Evolutionary conservation across 768 basidiomycete species (phyloP), one percentile per base, ranked within the genome.

Genomic region (Leccinum subgranulosum): DNA sequence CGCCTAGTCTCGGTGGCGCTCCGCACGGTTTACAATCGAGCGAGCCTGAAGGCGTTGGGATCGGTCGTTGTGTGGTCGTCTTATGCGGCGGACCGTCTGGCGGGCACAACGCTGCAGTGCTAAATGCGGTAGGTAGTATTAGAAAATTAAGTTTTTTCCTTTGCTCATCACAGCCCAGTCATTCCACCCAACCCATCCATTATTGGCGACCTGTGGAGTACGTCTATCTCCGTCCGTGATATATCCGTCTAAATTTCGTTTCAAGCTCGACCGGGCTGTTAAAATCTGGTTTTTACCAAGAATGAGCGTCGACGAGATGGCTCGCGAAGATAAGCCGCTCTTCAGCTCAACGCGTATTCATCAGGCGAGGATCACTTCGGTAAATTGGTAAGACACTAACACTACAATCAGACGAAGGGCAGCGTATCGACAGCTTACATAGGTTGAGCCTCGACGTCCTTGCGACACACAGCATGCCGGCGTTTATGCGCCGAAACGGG

Each of bases 161-260:
- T 53, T 49, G 31, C 58, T 62, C 21, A 55, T 28, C 49, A 39
- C 46, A 34, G 4, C 23, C 25, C 45, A 90, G 88, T 82, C 84
- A 27, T 92, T 92, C 70, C 87, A 92, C 67, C 78, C 82, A 0
- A 71, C 72, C 10, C 71, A 79, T 52, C 87, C 88, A 4, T 62
- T 92, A 15, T 77, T 92, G 52, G 89, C 88, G 10, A 92, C 90
- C 15, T 87, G 88, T 64, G 90, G 90, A 21, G 90, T 91, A 68
- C 58, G 84, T 74, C 6, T 12, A 27, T 51, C 15, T 45, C 25
- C 33, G 29, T 46, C 6, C 43, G 53, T 19, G 41, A 43, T 47
- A 14, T n/a, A 15, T 46, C 29, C 25, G 28, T 60, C 53, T 63
- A 34, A 56, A 14, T 2, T 21, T 23, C 3, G 15, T 25, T 33